These are phyloP conservation scores for Yamadazyma ubonensis DNA, from an alignment of 805 yeast genomes.

Conservation along the genomic window DNA sequence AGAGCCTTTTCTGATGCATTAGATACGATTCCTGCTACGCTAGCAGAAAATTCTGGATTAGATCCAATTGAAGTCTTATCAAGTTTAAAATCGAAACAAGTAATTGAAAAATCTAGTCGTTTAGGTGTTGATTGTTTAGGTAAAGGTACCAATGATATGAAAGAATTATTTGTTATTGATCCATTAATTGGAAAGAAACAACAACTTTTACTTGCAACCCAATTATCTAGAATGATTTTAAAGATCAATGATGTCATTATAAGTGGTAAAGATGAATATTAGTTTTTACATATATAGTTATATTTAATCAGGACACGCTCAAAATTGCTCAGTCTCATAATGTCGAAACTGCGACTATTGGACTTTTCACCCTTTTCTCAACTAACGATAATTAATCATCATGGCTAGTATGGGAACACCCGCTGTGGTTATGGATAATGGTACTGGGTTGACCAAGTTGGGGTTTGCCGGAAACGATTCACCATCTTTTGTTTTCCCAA, in stretches of 20 bases:
- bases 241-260: slow-evolving; percentile 96
- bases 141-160: slow-evolving; percentile 87
- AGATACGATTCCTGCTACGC: slow-evolving; percentile 88
- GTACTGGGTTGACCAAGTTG: slow-evolving; percentile 95
- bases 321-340: not conserved
- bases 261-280: slow-evolving; percentile 77
- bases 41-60: slow-evolving; percentile 96
- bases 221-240: slow-evolving; percentile 94
- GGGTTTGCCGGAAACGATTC: slow-evolving; percentile 99
- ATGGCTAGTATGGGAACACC: slow-evolving; percentile 76
- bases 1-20: slow-evolving; percentile 90
- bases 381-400: slow-evolving; percentile 10
- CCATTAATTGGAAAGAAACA: slow-evolving; percentile 97
- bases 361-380: slow-evolving; percentile 6
- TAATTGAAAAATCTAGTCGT: slow-evolving; percentile 63
- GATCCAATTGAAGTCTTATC: slow-evolving; percentile 91
- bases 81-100: slow-evolving; percentile 78
- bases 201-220: slow-evolving; percentile 93
- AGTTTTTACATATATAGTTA: slow-evolving; percentile 8
- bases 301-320: not conserved
- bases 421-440: slow-evolving; percentile 97
- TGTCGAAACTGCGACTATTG: not conserved
- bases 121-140: slow-evolving; percentile 96
- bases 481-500: slow-evolving; percentile 95
- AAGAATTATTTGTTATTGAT: slow-evolving; percentile 89